A percentile compares a stretch with the other conserved stretches of the same genome.
Conservation (phyloP, 2,329 filamentous ascomycete species). For the Coniochaeta pulveracea region DNA sequence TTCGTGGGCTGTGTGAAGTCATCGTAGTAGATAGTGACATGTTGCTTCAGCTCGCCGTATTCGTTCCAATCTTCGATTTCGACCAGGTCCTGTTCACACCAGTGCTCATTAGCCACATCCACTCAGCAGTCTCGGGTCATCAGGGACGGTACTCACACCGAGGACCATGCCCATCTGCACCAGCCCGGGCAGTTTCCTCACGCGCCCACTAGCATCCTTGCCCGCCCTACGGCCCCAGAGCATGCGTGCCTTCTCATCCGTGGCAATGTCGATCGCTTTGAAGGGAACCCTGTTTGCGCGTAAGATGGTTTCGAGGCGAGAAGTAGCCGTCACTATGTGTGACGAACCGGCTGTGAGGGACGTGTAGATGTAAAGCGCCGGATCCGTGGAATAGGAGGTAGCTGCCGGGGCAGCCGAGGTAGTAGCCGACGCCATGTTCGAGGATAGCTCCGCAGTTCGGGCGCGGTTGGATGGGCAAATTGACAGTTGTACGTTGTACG, state of each 20-base stretch:
- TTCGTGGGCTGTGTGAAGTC: conserved; percentile 47
- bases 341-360: conserved; percentile 92
- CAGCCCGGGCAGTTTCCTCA: conserved; percentile 74
- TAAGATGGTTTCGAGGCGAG: conserved; percentile 89
- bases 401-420: conserved; percentile 10
- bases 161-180: conserved; percentile 80
- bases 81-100: conserved; percentile 60
- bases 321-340: conserved; percentile 92
- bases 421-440: background rate
- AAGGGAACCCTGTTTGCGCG: conserved; percentile 92
- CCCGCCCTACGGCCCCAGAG: conserved; percentile 78
- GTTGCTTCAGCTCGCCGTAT: conserved; percentile 85
- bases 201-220: conserved; percentile 50
- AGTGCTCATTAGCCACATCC: background rate
- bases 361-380: conserved; percentile 85
- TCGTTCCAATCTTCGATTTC: conserved; percentile 99
- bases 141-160: conserved; percentile 51
- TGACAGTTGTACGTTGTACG: too few species aligned
- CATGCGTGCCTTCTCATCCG: conserved; percentile 77
- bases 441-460: too few species aligned
- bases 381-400: conserved; percentile 44
- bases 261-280: conserved; percentile 82
- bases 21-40: conserved; percentile 60
- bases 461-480: too few species aligned
- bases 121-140: background rate